phyloP scores from a whole-genome alignment of 768 basidiomycete species.

The Clitopilus passeckerianus region DNA sequence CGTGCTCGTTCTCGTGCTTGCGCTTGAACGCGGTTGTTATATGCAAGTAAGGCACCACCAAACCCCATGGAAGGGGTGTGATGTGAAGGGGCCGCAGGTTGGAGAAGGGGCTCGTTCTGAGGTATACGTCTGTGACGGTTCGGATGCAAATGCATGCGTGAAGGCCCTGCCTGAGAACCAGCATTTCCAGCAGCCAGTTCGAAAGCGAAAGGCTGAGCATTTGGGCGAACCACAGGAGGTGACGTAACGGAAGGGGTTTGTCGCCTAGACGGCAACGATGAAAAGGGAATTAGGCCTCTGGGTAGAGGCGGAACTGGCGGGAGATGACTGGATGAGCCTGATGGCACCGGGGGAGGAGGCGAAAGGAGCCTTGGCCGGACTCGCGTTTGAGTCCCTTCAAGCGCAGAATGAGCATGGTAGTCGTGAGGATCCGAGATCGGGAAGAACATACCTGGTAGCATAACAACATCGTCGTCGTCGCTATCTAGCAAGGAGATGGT shows the following conservation, averaged over 20 bases:
- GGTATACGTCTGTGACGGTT: slow-evolving; percentile 19
- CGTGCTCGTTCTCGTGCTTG: slow-evolving; percentile 10
- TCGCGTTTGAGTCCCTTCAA: neutral
- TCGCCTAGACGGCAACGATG: slow-evolving; percentile 33
- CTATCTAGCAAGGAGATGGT: slow-evolving; percentile 32
- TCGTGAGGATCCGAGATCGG: slow-evolving; percentile 7
- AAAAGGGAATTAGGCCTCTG: slow-evolving; percentile 23
- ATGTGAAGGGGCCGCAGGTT: slow-evolving; percentile 41
- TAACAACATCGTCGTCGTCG: slow-evolving; percentile 26
- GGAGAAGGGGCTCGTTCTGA: slow-evolving; percentile 17
- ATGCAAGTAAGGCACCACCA: slow-evolving; percentile 57
- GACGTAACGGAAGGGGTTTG: slow-evolving; percentile 24
- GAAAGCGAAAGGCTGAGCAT: slow-evolving; percentile 46
- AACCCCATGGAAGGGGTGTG: slow-evolving; percentile 59
- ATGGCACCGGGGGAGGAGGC: slow-evolving; percentile 41
- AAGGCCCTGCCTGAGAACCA: slow-evolving; percentile 7
- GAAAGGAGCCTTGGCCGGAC: slow-evolving; percentile 25
- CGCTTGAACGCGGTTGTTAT: slow-evolving; percentile 15
- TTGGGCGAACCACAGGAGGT: slow-evolving; percentile 45
- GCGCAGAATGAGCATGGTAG: slow-evolving; percentile 7
- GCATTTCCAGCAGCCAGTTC: slow-evolving; percentile 25
- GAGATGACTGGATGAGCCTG: slow-evolving; percentile 22
- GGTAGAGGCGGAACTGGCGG: slow-evolving; percentile 60
- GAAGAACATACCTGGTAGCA: slow-evolving; percentile 7
- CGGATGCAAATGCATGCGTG: slow-evolving; percentile 10